phyloP scores from a whole-genome alignment of 2,329 filamentous ascomycete species.

The Xylaria sp. region DNA sequence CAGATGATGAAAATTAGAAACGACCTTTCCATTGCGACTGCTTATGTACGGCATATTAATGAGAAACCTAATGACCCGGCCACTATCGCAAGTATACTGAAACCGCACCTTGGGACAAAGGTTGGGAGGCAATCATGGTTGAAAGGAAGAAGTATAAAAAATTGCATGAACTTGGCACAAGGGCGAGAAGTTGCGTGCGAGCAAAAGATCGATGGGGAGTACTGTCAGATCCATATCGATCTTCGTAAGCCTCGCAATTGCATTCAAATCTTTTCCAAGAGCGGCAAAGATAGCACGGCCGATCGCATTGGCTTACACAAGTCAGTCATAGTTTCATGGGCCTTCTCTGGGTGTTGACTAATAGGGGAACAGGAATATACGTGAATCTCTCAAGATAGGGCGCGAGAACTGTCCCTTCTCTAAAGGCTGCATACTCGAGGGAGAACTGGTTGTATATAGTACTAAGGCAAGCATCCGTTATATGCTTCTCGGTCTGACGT shows the following conservation, averaged over 20 bases:
- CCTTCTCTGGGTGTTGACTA: constrained; percentile 1
- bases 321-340: constrained; percentile 50
- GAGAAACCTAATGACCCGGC: constrained; percentile 41
- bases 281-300: constrained; percentile 85
- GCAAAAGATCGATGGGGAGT: constrained; percentile 88
- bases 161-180: constrained; percentile 74
- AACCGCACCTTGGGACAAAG: constrained; percentile 69
- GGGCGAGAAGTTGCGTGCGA: constrained; percentile 76
- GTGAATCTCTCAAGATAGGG: constrained; percentile 72
- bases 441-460: constrained; percentile 83
- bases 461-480: constrained; percentile 60
- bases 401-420: constrained; percentile 67
- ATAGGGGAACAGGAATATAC: constrained; percentile 60
- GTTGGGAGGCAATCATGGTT: constrained; percentile 72
- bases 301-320: constrained; percentile 72
- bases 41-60: constrained; percentile 59
- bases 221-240: constrained; percentile 88
- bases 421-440: constrained; percentile 80
- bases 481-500: constrained; percentile 3
- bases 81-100: constrained; percentile 52
- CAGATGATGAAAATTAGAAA: constrained; percentile 76
- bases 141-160: constrained; percentile 77
- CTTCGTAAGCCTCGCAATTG: constrained; percentile 63
- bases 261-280: constrained; percentile 90
- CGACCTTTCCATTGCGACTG: constrained; percentile 70